A percentile compares a stretch with the other conserved stretches of the same genome.
Evolutionary conservation across 1,139 yeast species (phyloP).

Genomic region (Lodderomyces jiufengensis): DNA sequence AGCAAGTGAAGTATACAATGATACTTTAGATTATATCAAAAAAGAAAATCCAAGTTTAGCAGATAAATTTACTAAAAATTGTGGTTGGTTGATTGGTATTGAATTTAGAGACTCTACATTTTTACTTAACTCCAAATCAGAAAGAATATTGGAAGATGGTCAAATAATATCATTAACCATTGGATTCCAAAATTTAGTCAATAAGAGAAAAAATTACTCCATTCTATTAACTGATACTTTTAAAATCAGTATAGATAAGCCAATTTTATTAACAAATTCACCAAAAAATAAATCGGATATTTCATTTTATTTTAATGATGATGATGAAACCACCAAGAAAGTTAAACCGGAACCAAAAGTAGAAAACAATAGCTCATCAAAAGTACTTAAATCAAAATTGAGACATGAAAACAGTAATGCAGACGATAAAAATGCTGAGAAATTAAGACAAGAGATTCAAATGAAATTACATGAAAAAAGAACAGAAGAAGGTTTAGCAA

Average conservation of each 20-base stretch:
- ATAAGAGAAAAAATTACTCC: conserved; percentile 57
- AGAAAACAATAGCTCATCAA: conserved; percentile 56
- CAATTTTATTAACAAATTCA: conserved; percentile 68
- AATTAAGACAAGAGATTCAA: conserved; percentile 80
- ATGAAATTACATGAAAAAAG: conserved; percentile 77
- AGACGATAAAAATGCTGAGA: conserved; percentile 72
- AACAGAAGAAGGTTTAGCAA: conserved; percentile 77
- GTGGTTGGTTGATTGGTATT: conserved; percentile 89
- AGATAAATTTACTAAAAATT: conserved; percentile 66
- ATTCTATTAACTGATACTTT: conserved; percentile 81
- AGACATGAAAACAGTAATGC: conserved; percentile 72
- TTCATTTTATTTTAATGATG: conserved; percentile 83
- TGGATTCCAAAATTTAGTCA: conserved; percentile 66
- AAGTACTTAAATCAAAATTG: conserved; percentile 72
- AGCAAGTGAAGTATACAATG: conserved; percentile 64
- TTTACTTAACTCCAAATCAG: conserved; percentile 70
- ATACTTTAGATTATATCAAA: conserved; percentile 57
- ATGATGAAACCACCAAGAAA: conserved; percentile 27
- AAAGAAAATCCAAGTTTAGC: conserved; percentile 62
- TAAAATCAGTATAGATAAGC: conserved; percentile 59
- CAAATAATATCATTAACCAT: conserved; percentile 73
- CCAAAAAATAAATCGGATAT: conserved; percentile 71
- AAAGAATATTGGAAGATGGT: conserved; percentile 64
- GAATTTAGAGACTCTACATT: conserved; percentile 84
- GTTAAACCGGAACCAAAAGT: conserved; percentile 17